phyloP scores from a whole-genome alignment of 192 early-diverging fungal species.

The Dispira parvispora region DNA sequence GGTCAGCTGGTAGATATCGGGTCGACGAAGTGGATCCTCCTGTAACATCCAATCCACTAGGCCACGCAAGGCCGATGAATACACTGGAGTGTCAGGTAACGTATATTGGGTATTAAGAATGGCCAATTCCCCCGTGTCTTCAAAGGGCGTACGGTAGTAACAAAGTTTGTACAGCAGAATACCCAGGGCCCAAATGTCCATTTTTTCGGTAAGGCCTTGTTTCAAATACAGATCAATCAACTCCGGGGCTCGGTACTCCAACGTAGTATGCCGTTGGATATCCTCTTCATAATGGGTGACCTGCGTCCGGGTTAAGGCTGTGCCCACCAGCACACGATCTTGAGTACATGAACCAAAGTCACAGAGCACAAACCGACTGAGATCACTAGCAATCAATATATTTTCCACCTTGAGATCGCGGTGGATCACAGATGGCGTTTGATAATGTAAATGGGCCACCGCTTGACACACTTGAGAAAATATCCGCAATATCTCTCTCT shows the following conservation, averaged over 20 bases:
- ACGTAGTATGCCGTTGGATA: slow-evolving; percentile 71
- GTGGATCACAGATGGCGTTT: slow-evolving; percentile 64
- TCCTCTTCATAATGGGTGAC: slow-evolving; percentile 76
- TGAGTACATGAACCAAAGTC: slow-evolving; percentile 89
- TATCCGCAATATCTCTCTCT: slow-evolving; percentile 75
- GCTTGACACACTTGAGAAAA: slow-evolving; percentile 74
- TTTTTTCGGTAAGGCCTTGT: slow-evolving; percentile 68
- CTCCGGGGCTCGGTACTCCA: slow-evolving; percentile 92
- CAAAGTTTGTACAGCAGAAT: slow-evolving; percentile 92
- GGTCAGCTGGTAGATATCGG: slow-evolving; percentile 69
- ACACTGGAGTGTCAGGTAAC: slow-evolving; percentile 57
- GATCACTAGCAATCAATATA: slow-evolving; percentile 38
- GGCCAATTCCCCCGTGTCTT: slow-evolving; percentile 69
- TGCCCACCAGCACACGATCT: slow-evolving; percentile 23
- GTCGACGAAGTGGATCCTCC: slow-evolving; percentile 55
- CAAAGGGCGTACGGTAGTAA: slow-evolving; percentile 91
- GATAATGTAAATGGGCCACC: slow-evolving; percentile 84
- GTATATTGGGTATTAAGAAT: slow-evolving; percentile 77
- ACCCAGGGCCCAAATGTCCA: slow-evolving; percentile 72
- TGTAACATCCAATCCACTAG: slow-evolving; percentile 56
- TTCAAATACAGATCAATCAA: slow-evolving; percentile 84
- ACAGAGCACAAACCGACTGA: slow-evolving; percentile 66
- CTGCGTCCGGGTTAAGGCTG: slow-evolving; percentile 41
- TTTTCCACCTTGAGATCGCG: slow-evolving; percentile 82
- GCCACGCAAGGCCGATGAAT: slow-evolving; percentile 33